Base-by-base conservation (phyloP, 2,329 filamentous ascomycete species). In the Rhynchosporium secalis region DNA sequence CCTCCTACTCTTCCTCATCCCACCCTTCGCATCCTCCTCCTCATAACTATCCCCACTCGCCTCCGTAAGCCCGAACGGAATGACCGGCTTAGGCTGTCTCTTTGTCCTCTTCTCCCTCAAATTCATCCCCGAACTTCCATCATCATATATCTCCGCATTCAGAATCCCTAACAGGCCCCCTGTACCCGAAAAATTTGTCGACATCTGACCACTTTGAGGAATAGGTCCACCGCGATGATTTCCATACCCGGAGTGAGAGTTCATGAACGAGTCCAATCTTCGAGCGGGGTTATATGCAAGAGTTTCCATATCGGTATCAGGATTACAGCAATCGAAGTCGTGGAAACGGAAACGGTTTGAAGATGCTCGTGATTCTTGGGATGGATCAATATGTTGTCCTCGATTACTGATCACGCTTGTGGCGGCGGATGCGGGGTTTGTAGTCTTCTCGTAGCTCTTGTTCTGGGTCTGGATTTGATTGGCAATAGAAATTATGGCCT, bases 121-220 rank as follows among this genome's bases (percentile, higher is more conserved):
- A 54, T 61, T 60, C 29, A 57, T 66, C 61, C 60, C 58, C 64
- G 57, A 66, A 61, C 69, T 68, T 36, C 75, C 76, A 62, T 77
- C 75, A 66, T 78, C 72, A 64, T 79, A 82, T 43, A 76, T 74
- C 70, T 82, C 79, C 47, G 79, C 79, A 68, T 75, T 79, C 56
- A 83, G 74, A 51, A 82, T 80, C n/a, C 68, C 63, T 29, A 73
- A 59, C 57, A 52, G 8, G 61, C 61, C 45, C 65, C 65, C 29
- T 60, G 62, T 40, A 7, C 49, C 33, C 20, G 51, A 15, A 12
- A 29, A 54, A 29, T 54, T 54, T 10, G 51, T 40, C 33, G 51
- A 54, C 51, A 54, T 54, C n/a, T 54, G 51, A 20, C 36, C 28
- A 20, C 36, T 29, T 10, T 54, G 33, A 20, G 51, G 40, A 9